Base-by-base conservation (phyloP, 495 filamentous ascomycete species). In the Podospora sp. region DNA sequence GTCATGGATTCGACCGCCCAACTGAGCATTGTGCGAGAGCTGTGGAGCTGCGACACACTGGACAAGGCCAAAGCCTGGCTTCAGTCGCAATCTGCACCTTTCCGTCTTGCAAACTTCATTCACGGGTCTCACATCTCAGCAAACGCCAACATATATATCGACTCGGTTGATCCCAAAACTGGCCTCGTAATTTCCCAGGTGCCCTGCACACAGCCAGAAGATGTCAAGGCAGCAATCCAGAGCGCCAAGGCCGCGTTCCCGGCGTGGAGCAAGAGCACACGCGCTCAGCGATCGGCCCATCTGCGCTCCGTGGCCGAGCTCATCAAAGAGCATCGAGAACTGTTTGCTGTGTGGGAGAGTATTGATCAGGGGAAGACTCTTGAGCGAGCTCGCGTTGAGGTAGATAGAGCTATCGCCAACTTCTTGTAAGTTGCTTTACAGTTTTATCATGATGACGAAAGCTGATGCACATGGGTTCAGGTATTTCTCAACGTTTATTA, bases 291-390 rank as follows among this genome's bases (percentile, higher is more conserved):
- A 24, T 73, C 73, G 14, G 46, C 40, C 1, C 58, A 67, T 40
- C 69, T 75, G 22, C 60, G 65, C 46, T 69, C 65, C 27, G 29
- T 75, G 11, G 68, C 65, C 40, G 63, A 75, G 21, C 35, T 75
- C 46, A 62, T 75, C 61, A 59, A 65, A 40, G 58, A 70, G 21
- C 35, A 73, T 22, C 65, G 69, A 4, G 73, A 75, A 20, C 49
- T 70, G 6, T 68, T 75, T 55, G 73, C 73, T n/a, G 71, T 72
- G n/a, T 75, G 73, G 73, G 73, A 75, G 53, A 73, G 71, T 49
- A 70, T 75, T 24, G 71, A 75, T 26, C 73, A 75, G 35, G 73
- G 73, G 6, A 75, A 75, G 66, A 73, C 69, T 18, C 4, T 75
- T 12, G 69, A 73, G 25, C 53, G 73, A 24, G 73, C 73, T 0